Evolutionary conservation across 805 yeast species (phyloP).

Genomic region (Sungouiozyma ichnusensis): DNA sequence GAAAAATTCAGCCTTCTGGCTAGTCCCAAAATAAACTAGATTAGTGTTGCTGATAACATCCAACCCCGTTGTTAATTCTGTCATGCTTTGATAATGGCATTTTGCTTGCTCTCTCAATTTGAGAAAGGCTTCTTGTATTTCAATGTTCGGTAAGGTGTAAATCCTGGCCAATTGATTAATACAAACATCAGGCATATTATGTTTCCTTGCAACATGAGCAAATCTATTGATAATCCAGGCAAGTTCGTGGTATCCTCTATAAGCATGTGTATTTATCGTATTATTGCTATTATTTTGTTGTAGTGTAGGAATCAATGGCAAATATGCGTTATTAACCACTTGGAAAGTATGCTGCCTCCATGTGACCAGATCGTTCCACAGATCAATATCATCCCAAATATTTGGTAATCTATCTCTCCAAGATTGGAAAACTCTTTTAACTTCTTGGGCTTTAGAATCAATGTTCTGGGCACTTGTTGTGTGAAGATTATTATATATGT

Average conservation of each 20-base stretch:
- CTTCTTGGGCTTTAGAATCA: constrained; percentile 87
- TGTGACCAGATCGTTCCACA: constrained; percentile 95
- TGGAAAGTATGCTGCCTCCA: constrained; percentile 99
- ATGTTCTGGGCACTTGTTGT: constrained; percentile 87
- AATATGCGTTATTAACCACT: constrained; percentile 85
- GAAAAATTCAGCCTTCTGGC: constrained; percentile 96
- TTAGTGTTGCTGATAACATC: constrained; percentile 96
- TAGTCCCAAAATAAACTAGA: constrained; percentile 90
- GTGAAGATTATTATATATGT: constrained; percentile 76
- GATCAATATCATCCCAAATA: constrained; percentile 92
- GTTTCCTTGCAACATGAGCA: constrained; percentile 97
- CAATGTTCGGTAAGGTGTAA: constrained; percentile 92
- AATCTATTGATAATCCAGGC: constrained; percentile 98
- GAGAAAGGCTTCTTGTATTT: constrained; percentile 94
- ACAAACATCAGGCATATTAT: constrained; percentile 94
- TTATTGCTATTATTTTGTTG: constrained; percentile 61
- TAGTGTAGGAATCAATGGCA: constrained; percentile 80
- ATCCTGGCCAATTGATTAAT: constrained; percentile 85
- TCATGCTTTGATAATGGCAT: constrained; percentile 87
- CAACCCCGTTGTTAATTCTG: constrained; percentile 85
- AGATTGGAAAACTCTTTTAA: constrained; percentile 87
- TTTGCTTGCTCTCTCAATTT: constrained; percentile 95
- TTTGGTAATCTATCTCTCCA: constrained; percentile 98
- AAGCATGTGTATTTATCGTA: constrained; percentile 83
- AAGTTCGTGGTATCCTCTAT: constrained; percentile 95